Evolutionary conservation across 805 yeast genomes (phyloP).

Genomic region (Saturnispora kantuleensis): DNA sequence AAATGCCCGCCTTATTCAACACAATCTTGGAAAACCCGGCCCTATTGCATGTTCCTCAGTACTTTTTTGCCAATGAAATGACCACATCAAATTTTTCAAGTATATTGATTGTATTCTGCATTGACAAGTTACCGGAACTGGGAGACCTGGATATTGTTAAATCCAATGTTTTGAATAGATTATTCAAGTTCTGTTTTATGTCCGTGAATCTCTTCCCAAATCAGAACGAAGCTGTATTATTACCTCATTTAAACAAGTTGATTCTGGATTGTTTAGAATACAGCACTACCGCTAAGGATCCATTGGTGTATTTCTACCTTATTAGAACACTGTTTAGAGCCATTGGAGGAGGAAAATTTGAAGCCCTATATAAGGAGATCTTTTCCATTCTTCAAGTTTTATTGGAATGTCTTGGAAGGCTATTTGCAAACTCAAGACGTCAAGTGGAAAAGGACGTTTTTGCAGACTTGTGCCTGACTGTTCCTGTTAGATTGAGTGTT

Average conservation of each 20-base stretch:
- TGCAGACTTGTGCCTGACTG: slow-evolving; percentile 90
- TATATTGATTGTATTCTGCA: slow-evolving; percentile 65
- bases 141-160: slow-evolving; percentile 73
- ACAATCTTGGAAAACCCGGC: slow-evolving; percentile 79
- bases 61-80: slow-evolving; percentile 87
- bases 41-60: slow-evolving; percentile 82
- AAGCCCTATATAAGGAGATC: slow-evolving; percentile 83
- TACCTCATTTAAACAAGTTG: slow-evolving; percentile 80
- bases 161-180: slow-evolving; percentile 70
- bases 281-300: slow-evolving; percentile 83
- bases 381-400: slow-evolving; percentile 83
- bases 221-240: slow-evolving; percentile 74
- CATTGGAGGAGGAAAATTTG: slow-evolving; percentile 96
- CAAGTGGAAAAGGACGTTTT: slow-evolving; percentile 90
- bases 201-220: slow-evolving; percentile 87
- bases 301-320: slow-evolving; percentile 79
- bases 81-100: slow-evolving; percentile 90
- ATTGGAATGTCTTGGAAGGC: slow-evolving; percentile 73
- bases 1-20: slow-evolving; percentile 67
- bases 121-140: slow-evolving; percentile 59
- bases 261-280: slow-evolving; percentile 70
- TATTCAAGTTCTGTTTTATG: slow-evolving; percentile 91
- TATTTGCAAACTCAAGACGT: slow-evolving; percentile 72
- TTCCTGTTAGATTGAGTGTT: slow-evolving; percentile 89
- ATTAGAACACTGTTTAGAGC: slow-evolving; percentile 85